These are phyloP conservation scores for Suhomyces sp. DNA, from an alignment of 805 yeast species.

Conservation along the genomic window DNA sequence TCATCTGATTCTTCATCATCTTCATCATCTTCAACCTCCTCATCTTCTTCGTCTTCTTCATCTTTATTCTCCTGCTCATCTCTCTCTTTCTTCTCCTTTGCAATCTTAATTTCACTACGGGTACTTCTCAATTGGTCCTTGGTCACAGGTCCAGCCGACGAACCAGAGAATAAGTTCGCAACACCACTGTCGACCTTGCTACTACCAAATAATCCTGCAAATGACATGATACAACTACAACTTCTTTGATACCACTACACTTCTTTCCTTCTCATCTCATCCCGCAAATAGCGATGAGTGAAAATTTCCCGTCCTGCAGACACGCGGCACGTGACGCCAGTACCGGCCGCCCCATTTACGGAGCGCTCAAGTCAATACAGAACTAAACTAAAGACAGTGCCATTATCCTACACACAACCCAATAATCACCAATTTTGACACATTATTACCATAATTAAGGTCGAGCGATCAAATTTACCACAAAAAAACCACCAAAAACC, in stretches of 20 bases:
- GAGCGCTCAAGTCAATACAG: not conserved
- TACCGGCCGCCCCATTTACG: not conserved
- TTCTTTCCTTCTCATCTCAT: not conserved
- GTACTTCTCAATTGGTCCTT: conserved; percentile 24
- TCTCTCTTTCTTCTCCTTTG: conserved; percentile 13
- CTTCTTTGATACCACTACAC: not conserved
- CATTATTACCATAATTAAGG: no score
- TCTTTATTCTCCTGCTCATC: conserved; percentile 19
- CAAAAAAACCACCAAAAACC: not conserved
- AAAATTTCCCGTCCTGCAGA: conserved; percentile 3
- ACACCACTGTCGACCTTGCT: conserved; percentile 26
- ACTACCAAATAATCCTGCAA: conserved; percentile 32
- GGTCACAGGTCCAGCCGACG: conserved; percentile 48
- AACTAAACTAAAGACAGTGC: not conserved
- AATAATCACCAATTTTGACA: no score
- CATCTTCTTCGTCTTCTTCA: conserved; percentile 12
- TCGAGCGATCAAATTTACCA: not conserved
- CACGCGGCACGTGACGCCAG: not conserved
- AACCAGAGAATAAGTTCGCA: conserved; percentile 27
- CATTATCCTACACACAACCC: no score
- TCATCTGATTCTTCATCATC: conserved; percentile 15
- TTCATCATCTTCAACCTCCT: conserved; percentile 18
- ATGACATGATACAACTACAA: conserved; percentile 26
- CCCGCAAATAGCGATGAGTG: conserved; percentile 4
- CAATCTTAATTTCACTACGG: conserved; percentile 31